Evolutionary conservation across 2,329 filamentous ascomycete species (phyloP), one percentile per base, ranked within the genome.

Genomic region (Fusarium begoniae): DNA sequence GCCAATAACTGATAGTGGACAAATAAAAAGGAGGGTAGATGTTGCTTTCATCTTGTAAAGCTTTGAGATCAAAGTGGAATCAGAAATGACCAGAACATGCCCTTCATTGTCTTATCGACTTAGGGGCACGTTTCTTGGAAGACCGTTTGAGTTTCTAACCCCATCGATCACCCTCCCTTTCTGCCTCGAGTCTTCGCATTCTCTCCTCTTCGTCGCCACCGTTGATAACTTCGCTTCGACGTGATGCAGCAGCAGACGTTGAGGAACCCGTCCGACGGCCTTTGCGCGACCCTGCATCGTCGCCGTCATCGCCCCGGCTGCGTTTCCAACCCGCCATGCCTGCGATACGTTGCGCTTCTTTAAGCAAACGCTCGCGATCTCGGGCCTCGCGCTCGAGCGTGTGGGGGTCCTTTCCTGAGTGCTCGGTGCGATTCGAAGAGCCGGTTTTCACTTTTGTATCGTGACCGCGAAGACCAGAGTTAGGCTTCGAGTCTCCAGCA

Each of bases 381-480:
- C 90, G 85, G 18, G 89, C 89, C 79, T 93, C 91, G 28, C 92
- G 89, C 81, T 94, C 92, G 0, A 91, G 84, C 4, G 92, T 91
- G 80, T 93, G 91, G n/a, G 89, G 86, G 73, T 77, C 75, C 35
- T 79, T 75, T 61, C 59, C 65, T 10, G 69, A 56, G 51, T 55
- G 51, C 11, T 68, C 71, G 14, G 63, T 40, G 35, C 85, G 82
- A 51, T 71, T 81, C 17, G 69, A 75, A 63, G 79, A 76, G 64
- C 77, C 74, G 38, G 82, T 81, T 63, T 83, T 86, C 72, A 81
- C 83, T 63, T 83, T 86, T 74, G 81, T 83, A 45, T 87, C 84
- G 44, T 82, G 78, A 24, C 76, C 75, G 15, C 82, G 83, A 48
- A 82, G 83, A 14, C 84, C 85, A 28, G 81, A 81, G 5, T 85